Evolutionary conservation across 1,284 basidiomycete genomes (phyloP).

Genomic region (Pisolithus thermaeus): DNA sequence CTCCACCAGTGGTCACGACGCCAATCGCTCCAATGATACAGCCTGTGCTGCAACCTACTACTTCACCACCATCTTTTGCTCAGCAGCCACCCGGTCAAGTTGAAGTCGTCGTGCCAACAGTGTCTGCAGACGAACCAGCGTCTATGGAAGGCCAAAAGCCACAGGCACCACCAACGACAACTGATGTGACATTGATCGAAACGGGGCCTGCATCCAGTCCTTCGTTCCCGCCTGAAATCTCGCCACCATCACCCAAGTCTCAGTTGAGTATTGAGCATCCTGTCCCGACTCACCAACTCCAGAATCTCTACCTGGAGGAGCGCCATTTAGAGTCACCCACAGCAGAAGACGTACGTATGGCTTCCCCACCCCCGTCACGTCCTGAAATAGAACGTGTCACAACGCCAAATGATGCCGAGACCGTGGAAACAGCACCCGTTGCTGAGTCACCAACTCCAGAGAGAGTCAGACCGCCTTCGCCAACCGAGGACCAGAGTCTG

Average conservation of each 20-base stretch:
- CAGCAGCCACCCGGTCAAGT: background rate
- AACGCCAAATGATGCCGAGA: background rate
- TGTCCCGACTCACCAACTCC: constrained; percentile 16
- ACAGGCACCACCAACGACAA: constrained; percentile 17
- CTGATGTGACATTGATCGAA: constrained; percentile 24
- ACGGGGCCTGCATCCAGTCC: constrained; percentile 7
- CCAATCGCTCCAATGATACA: no score
- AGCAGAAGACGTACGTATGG: constrained; percentile 19
- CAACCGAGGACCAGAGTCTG: constrained; percentile 10
- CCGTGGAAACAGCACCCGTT: constrained; percentile 4
- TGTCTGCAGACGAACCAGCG: background rate
- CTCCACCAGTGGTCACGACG: no score
- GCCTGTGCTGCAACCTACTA: no score
- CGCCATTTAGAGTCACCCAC: background rate
- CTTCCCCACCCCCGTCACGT: constrained; percentile 6
- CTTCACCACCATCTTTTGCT: background rate
- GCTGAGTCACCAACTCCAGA: constrained; percentile 3
- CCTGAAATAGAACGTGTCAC: constrained; percentile 10
- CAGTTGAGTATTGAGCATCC: constrained; percentile 3
- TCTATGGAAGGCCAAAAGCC: constrained; percentile 1
- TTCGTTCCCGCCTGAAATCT: constrained; percentile 2
- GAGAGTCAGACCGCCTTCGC: constrained; percentile 7
- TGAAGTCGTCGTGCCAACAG: background rate
- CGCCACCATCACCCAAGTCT: constrained; percentile 4
- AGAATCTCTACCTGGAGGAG: constrained; percentile 22